Conservation (phyloP, 352 stramenopile genomes). For the Phytophthora rubi region DNA sequence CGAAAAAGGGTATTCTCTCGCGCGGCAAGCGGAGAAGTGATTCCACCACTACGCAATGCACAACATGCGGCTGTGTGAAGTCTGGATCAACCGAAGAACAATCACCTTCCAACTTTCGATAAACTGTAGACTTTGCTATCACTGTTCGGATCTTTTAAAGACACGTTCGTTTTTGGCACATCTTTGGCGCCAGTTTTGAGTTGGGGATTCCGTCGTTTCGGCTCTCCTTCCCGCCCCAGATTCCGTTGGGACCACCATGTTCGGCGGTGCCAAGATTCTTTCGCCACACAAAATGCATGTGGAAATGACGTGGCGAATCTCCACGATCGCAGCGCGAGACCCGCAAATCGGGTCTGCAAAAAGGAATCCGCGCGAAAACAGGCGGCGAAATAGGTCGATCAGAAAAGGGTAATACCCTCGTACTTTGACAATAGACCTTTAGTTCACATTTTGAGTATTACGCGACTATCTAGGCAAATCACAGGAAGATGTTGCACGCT, state of each 20-base stretch:
- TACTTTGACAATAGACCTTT: not conserved
- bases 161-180: not conserved
- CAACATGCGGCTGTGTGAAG: not conserved
- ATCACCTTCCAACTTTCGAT: not conserved
- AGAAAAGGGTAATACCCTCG: not conserved
- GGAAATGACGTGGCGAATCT: not conserved
- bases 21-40: not conserved
- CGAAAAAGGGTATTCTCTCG: not conserved
- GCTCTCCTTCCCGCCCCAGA: constrained; percentile 2
- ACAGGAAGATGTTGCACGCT: no score
- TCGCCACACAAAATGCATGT: not conserved
- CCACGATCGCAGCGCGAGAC: not conserved
- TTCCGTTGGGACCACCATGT: constrained; percentile 1
- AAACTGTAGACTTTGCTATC: not conserved
- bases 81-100: not conserved
- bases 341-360: not conserved
- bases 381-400: not conserved
- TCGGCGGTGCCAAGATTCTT: not conserved
- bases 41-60: not conserved
- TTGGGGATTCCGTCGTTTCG: constrained; percentile 1
- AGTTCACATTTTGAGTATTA: no score
- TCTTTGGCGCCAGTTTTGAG: not conserved
- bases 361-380: constrained; percentile 2
- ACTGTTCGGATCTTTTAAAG: not conserved
- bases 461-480: no score